Evolutionary conservation across 495 filamentous ascomycete species (phyloP).

Genomic region (Friedmanniomyces simplex): DNA sequence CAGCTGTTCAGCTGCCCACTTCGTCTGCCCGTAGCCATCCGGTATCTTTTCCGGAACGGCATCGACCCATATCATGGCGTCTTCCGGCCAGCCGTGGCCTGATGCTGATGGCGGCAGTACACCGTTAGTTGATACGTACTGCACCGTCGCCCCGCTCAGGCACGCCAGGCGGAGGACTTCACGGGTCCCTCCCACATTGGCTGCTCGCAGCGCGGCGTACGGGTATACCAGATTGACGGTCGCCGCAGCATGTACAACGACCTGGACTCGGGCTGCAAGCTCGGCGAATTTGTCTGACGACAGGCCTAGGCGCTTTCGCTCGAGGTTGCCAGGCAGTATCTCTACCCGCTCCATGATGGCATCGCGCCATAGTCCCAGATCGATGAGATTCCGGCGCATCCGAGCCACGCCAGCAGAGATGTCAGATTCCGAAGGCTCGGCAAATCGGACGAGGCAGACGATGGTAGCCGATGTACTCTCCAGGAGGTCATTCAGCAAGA

Average conservation of each 20-base stretch:
- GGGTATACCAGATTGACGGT: constrained; percentile 65
- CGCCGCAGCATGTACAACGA: constrained; percentile 86
- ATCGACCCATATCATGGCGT: constrained; percentile 44
- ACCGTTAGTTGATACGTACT: constrained; percentile 60
- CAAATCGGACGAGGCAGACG: constrained; percentile 56
- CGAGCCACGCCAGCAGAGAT: constrained; percentile 44
- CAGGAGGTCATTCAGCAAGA: constrained; percentile 67
- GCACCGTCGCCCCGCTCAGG: constrained; percentile 51
- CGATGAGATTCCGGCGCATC: constrained; percentile 52
- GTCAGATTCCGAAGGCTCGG: constrained; percentile 44
- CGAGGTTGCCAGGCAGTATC: constrained; percentile 54
- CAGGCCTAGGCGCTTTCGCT: constrained; percentile 48
- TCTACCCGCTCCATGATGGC: constrained; percentile 59
- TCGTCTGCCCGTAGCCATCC: constrained; percentile 83
- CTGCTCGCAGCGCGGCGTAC: constrained; percentile 61
- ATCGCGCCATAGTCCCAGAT: constrained; percentile 56
- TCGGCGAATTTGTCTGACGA: constrained; percentile 46
- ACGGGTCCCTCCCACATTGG: constrained; percentile 64
- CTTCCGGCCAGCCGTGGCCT: constrained; percentile 49
- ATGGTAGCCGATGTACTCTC: constrained; percentile 51
- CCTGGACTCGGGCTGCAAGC: constrained; percentile 55
- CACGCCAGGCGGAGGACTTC: constrained; percentile 55
- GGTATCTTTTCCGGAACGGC: constrained; percentile 49
- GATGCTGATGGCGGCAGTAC: constrained; percentile 46
- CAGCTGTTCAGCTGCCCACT: constrained; percentile 76